phyloP scores from a whole-genome alignment of 768 basidiomycete species.

The Boletales sp. region DNA sequence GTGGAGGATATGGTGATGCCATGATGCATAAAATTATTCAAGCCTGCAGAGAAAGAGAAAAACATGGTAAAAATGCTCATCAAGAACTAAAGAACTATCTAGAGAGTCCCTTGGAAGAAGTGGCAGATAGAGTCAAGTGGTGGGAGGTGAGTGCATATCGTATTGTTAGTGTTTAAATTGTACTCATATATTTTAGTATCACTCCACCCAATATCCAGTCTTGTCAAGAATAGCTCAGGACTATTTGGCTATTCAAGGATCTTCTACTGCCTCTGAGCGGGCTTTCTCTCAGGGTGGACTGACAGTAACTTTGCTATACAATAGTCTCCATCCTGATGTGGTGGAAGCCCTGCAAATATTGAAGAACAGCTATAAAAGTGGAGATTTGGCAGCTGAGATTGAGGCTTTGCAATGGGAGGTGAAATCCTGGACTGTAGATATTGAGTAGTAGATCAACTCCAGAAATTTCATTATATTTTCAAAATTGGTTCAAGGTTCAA shows the following conservation, averaged over 20 bases:
- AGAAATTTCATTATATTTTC: no score
- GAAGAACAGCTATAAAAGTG: neutral
- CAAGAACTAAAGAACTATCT: neutral
- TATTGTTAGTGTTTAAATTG: no score
- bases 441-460: no score
- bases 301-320: neutral
- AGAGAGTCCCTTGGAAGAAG: neutral
- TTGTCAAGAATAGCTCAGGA: constrained; percentile 6
- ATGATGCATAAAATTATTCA: no score
- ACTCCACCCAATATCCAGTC: neutral
- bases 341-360: neutral
- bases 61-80: neutral
- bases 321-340: neutral
- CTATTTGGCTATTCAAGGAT: constrained; percentile 27
- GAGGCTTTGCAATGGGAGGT: neutral
- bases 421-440: neutral
- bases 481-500: neutral
- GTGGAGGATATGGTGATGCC: no score
- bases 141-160: neutral
- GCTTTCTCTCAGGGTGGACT: constrained; percentile 20
- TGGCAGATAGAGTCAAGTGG: neutral
- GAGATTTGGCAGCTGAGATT: neutral
- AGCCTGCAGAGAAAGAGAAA: no score
- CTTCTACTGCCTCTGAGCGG: constrained; percentile 24
- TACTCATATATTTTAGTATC: neutral